Base-by-base conservation (phyloP, 73 alveolate species). In the Symbiodinium natans region DNA sequence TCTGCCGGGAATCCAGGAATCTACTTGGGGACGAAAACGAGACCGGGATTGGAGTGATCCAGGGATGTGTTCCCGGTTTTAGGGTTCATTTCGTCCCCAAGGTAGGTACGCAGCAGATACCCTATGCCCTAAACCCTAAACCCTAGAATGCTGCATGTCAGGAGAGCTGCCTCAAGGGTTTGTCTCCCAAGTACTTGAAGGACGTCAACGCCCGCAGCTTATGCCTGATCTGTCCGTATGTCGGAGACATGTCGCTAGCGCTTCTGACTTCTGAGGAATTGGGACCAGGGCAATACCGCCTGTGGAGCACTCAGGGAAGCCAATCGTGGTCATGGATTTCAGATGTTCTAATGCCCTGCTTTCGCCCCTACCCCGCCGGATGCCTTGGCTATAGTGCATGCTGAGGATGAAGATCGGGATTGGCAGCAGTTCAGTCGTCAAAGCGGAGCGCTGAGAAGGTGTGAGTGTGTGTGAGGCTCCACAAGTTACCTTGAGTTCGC, bases 281-380 rank as follows among this genome's bases (percentile, higher is more conserved):
- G n/a, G 95, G 95, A 59, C 95, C 95, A 6, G 95, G 95, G 36
- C 95, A 88, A 71, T 88, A 88, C 71, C 71, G 74, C 71, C 52
- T 86, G 94, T 39, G 29, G 25, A 63, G 83, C 59, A 25, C 80
- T 25, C 33, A 27, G 40, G 36, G 38, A 63, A 0, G 11, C 21
- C 80, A 63, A 13, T 52, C 31, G 23, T n/a, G n/a, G n/a, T n/a
- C n/a, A n/a, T n/a, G n/a, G n/a, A n/a, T n/a, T n/a, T n/a, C n/a
- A n/a, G n/a, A n/a, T n/a, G n/a, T n/a, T n/a, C n/a, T n/a, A n/a
- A n/a, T n/a, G n/a, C n/a, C n/a, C n/a, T n/a, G n/a, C n/a, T n/a
- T n/a, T n/a, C n/a, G n/a, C n/a, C n/a, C n/a, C n/a, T n/a, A n/a
- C n/a, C n/a, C n/a, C n/a, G n/a, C n/a, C n/a, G n/a, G n/a, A n/a